Conservation (phyloP, 1,284 basidiomycete genomes). For the Ceratobasidium papillatum region DNA sequence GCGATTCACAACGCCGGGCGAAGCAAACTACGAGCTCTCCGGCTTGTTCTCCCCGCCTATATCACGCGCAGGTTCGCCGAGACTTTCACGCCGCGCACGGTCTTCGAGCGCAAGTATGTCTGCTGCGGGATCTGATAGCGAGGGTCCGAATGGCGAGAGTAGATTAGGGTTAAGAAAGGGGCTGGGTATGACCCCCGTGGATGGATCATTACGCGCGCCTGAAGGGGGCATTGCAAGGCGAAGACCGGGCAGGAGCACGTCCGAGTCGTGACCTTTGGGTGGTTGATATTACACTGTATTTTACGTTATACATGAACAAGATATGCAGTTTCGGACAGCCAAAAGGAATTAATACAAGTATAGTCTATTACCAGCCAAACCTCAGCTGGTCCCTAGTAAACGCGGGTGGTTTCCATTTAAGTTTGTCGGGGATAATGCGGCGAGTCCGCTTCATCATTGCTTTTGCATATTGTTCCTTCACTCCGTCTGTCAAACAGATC, state of each 20-base stretch:
- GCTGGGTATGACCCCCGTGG: constrained; percentile 41
- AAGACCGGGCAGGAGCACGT: constrained; percentile 13
- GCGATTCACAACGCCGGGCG: constrained; percentile 29
- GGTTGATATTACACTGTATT: constrained; percentile 36
- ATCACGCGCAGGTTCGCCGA: constrained; percentile 32
- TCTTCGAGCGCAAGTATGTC: constrained; percentile 36
- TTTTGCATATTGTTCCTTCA: constrained; percentile 91
- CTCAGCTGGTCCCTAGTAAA: constrained; percentile 90
- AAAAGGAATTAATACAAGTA: neutral
- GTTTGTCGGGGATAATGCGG: constrained; percentile 79
- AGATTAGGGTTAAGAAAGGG: constrained; percentile 16
- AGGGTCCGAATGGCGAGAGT: constrained; percentile 29
- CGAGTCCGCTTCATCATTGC: constrained; percentile 80
- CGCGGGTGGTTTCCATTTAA: constrained; percentile 94
- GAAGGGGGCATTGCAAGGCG: constrained; percentile 18
- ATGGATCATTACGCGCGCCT: constrained; percentile 9
- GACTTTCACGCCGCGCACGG: constrained; percentile 36
- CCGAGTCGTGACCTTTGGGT: neutral
- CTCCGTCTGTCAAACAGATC: constrained; percentile 89
- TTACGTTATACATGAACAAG: constrained; percentile 20
- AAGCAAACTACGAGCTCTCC: constrained; percentile 39
- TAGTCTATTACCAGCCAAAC: constrained; percentile 75
- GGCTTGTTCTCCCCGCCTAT: constrained; percentile 36
- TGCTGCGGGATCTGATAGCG: constrained; percentile 37
- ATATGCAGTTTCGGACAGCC: neutral